Evolutionary conservation across 2,329 filamentous ascomycete species (phyloP).

Genomic region (Pseudogymnoascus sp.): DNA sequence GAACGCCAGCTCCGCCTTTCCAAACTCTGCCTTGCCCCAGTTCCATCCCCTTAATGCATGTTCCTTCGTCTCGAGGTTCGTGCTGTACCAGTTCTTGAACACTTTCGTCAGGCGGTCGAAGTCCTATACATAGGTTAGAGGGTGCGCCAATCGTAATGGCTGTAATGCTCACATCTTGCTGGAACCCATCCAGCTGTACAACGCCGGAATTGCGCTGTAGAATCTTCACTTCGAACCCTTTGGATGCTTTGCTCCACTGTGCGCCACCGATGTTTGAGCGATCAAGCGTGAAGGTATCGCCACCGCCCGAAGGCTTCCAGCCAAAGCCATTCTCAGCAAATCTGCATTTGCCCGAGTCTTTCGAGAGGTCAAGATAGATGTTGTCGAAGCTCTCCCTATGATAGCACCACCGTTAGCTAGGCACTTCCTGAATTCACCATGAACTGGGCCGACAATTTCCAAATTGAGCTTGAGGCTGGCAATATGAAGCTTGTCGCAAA

Average conservation of each 20-base stretch:
- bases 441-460: neutral
- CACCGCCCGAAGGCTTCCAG: constrained; percentile 84
- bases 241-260: constrained; percentile 90
- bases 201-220: constrained; percentile 76
- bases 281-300: constrained; percentile 91
- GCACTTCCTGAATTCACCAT: neutral
- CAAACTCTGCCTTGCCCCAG: constrained; percentile 97
- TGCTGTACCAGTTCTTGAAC: constrained; percentile 98
- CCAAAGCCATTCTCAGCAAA: constrained; percentile 91
- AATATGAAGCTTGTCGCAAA: neutral
- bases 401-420: neutral
- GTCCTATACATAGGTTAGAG: constrained; percentile 47
- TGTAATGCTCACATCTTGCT: constrained; percentile 57
- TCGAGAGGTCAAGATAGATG: constrained; percentile 93
- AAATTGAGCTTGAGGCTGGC: constrained; percentile 1
- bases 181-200: constrained; percentile 91
- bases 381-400: constrained; percentile 89
- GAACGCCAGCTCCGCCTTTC: constrained; percentile 89
- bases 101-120: constrained; percentile 84
- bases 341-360: constrained; percentile 84
- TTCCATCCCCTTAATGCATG: constrained; percentile 97
- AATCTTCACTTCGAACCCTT: constrained; percentile 91
- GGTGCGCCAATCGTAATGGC: constrained; percentile 12
- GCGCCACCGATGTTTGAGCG: constrained; percentile 75
- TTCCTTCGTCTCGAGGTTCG: constrained; percentile 84